Conservation (phyloP, 108 stramenopile genomes). For the Hondaea fermentalgiana region DNA sequence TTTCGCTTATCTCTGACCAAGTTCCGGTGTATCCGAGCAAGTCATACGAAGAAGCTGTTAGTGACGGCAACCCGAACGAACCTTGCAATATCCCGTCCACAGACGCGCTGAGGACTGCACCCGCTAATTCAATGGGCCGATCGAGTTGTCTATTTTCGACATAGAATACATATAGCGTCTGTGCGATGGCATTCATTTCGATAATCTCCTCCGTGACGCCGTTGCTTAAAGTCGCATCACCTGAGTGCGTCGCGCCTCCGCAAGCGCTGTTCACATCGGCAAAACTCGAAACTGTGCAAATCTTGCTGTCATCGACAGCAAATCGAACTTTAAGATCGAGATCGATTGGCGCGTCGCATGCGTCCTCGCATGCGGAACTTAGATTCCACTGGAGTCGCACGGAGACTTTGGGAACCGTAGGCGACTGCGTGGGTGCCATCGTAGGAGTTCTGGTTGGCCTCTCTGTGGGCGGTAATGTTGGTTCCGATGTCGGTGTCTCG, state of each 20-base stretch:
- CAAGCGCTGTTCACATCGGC: not conserved
- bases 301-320: not conserved
- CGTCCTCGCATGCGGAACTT: not conserved
- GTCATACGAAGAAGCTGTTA: not conserved
- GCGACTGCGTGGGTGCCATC: not conserved
- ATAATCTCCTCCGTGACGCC: not conserved
- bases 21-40: not conserved
- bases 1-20: not conserved
- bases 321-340: not conserved
- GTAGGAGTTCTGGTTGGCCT: not conserved
- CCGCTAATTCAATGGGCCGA: not conserved
- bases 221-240: not conserved
- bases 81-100: not conserved
- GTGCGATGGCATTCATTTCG: not conserved
- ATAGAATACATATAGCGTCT: not conserved
- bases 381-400: not conserved
- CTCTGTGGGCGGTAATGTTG: not conserved
- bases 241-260: not conserved
- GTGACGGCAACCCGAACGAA: not conserved
- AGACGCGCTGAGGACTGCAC: not conserved
- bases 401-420: not conserved
- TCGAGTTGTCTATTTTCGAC: not conserved
- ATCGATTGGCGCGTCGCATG: not conserved
- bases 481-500: not conserved
- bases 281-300: not conserved